Evolutionary conservation across 331 rosid species (phyloP), one percentile per base, ranked within the genome.

Genomic region (Rosa hybrid): DNA sequence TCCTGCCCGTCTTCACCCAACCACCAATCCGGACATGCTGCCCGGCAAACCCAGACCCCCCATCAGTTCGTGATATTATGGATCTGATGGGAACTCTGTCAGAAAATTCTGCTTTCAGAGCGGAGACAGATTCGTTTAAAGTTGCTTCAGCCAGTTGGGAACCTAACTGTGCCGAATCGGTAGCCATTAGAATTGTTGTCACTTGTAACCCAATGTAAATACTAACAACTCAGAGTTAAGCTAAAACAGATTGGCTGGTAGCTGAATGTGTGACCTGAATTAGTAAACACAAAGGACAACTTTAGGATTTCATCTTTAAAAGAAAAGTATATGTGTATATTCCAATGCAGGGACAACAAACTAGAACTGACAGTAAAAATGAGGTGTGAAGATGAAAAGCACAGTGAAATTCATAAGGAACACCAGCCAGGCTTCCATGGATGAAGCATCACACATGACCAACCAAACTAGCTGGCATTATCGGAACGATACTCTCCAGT

Each of bases 1-100:
- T 96, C 46, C 99, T 73, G 9, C 99, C 99, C 0, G 97, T 96
- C 86, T 91, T 96, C 48, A 96, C 99, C 98, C 99, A 96, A 0
- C 99, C 99, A 10, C 98, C 97, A 1, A 90, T 64, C 51, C 99
- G 85, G 2, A 88, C 91, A 12, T 77, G 80, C 71, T 76, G 84
- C 13, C 94, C 97, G 0, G 97, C 88, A 0, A 93, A 89, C 16
- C 89, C 94, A 0, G 98, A 82, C 0, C 99, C 99, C 18, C 98
- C 92, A 42, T 96, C 98, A 1, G 88, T 77, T 0, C 94, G 91
- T 25, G 83, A 84, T 16, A 96, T 78, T 12, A 96, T 90, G 76
- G 94, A 81, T 23, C 84, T 80, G 79, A 96, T 92, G 13, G 81
- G 90, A 23, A 90, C 91, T 1, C 98, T 90, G 67, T 96, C 97